Evolutionary conservation across 441 rosid genomes (phyloP), one percentile per base, ranked within the genome.

Genomic region (Manihot esculenta): DNA sequence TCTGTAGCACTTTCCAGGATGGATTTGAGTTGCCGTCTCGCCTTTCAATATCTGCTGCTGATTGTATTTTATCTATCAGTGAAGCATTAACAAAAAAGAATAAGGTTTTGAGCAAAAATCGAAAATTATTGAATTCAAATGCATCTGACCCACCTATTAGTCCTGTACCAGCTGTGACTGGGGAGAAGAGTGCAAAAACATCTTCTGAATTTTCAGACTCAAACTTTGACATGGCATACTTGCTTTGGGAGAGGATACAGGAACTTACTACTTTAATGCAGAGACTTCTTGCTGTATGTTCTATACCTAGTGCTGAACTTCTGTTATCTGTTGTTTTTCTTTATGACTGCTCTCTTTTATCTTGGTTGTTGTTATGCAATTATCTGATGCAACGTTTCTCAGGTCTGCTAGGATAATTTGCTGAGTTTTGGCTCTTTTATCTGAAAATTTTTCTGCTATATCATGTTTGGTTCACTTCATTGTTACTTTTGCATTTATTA

Each of bases 11-110:
- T 82, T 75, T 84, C 79, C 90, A 85, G 84, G 91, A 84, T 81
- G 93, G 94, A 65, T 82, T 79, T 75, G 97, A 90, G 86, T 80
- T 94, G 77, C 97, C 99, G 6, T 88, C 95, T 65, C 94, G 97
- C 69, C 97, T 94, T 54, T 73, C 97, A 67, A 71, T 92, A 66
- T 80, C 90, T 63, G 99, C 97, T 84, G 97, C 99, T 67, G 99
- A 94, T 81, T 94, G 99, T 72, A 80, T 86, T 60, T 77, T 94
- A 73, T 78, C 97, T 53, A 66, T 94, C 50, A 89, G 87, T 44
- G 88, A 84, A 75, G 97, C 92, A 70, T 75, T 94, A 75, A 81
- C 92, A 54, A 94, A 83, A 81, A 88, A 76, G 71, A 77, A 78
- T 73, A 84, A 77, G 71, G 81, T 74, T 47, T 58, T 72, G 10